Conservation (phyloP, 768 basidiomycete species). For the Tubosaeta sp. region DNA sequence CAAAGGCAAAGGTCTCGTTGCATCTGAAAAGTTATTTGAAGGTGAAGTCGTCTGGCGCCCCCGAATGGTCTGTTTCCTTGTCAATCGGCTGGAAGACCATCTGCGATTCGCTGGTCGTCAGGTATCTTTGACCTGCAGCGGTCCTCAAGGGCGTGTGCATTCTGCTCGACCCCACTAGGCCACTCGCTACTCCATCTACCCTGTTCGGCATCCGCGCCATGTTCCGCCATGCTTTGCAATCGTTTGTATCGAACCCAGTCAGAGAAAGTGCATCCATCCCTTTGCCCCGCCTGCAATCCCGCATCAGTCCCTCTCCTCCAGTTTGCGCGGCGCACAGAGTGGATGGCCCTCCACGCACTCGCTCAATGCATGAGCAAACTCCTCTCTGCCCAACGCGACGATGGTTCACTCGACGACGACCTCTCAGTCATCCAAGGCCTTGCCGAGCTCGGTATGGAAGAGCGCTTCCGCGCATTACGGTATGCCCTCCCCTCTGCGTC, state of each 20-base stretch:
- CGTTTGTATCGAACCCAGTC: constrained; percentile 71
- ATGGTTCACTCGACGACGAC: constrained; percentile 35
- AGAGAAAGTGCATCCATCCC: constrained; percentile 58
- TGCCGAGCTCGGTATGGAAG: constrained; percentile 78
- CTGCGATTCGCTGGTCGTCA: constrained; percentile 39
- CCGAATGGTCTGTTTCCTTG: constrained; percentile 65
- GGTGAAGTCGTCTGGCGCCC: constrained; percentile 81
- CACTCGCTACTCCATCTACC: constrained; percentile 44
- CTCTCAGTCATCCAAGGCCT: constrained; percentile 55
- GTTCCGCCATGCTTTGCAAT: constrained; percentile 73
- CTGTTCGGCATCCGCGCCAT: constrained; percentile 48
- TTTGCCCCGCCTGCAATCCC: constrained; percentile 76
- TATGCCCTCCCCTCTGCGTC: not conserved
- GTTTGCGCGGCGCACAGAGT: constrained; percentile 55
- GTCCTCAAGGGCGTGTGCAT: constrained; percentile 57
- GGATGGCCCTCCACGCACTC: constrained; percentile 61
- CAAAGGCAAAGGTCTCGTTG: constrained; percentile 84
- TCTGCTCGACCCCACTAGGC: constrained; percentile 75
- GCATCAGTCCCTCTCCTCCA: constrained; percentile 56
- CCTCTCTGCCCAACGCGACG: constrained; percentile 52
- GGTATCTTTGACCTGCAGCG: constrained; percentile 62
- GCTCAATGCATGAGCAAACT: constrained; percentile 58
- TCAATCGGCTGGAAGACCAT: not conserved
- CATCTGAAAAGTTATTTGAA: constrained; percentile 57
- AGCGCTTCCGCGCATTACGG: constrained; percentile 54